Conservation (phyloP, 169 alveolate genomes). For the Eimeria necatrix region DNA sequence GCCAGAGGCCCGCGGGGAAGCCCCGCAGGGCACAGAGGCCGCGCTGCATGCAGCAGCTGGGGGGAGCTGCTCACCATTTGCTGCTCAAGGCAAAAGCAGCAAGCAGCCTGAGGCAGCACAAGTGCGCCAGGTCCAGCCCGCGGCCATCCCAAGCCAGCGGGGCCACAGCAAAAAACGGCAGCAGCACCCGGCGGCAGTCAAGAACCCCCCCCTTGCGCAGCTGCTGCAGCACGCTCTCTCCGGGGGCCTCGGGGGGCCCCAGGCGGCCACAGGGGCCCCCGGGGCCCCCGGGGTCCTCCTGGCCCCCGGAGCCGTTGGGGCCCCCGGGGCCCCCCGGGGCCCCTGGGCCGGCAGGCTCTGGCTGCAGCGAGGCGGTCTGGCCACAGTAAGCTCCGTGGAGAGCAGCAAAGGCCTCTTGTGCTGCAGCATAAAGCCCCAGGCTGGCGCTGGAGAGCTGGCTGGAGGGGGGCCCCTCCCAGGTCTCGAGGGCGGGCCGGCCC, state of each 20-base stretch:
- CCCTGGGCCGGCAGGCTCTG: too few species aligned
- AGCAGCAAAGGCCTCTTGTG: constrained; percentile 1
- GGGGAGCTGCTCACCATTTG: constrained; percentile 21
- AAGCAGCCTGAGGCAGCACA: background rate
- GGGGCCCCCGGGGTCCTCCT: too few species aligned
- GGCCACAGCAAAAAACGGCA: constrained; percentile 42
- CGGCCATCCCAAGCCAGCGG: constrained; percentile 32
- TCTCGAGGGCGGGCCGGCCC: background rate
- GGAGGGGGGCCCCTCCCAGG: background rate
- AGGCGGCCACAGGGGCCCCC: too few species aligned
- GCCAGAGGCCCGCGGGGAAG: too few species aligned
- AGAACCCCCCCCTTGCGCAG: background rate
- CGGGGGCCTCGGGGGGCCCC: too few species aligned
- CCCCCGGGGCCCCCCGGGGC: too few species aligned
- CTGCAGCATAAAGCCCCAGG: background rate
- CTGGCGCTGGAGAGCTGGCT: constrained; percentile 10
- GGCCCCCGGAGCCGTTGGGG: too few species aligned
- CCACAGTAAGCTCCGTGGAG: background rate
- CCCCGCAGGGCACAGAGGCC: too few species aligned
- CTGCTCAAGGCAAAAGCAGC: background rate
- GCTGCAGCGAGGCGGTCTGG: too few species aligned
- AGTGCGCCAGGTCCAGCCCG: background rate
- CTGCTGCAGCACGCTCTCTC: too few species aligned
- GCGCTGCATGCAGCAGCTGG: too few species aligned
- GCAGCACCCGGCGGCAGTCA: background rate